Evolutionary conservation across 1,139 yeast genomes (phyloP), one percentile per base, ranked within the genome.

Genomic region (Blastobotrys malaysiensis): DNA sequence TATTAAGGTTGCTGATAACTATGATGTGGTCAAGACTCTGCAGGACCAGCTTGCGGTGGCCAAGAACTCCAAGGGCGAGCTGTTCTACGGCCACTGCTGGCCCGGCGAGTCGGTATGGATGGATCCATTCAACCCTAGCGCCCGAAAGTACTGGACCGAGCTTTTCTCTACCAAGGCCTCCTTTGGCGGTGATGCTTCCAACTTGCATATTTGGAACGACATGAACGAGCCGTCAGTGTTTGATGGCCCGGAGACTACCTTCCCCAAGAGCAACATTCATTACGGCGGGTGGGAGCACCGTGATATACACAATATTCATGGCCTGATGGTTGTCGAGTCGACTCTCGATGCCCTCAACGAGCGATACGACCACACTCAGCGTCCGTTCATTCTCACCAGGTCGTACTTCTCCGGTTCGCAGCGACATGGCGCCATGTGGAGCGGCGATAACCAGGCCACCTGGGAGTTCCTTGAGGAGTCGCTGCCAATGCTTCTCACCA

Each of bases 141-240:
- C 88, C 1, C 80, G 75, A 54, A 65, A 66, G 6, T 78, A 77
- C 60, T 93, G 98, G 98, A 69, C 70, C 49, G 59, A 65, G 3
- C 71, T 78, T 57, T 81, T 77, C 60, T 68, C 77, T 0, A 26
- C 24, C 9, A 26, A 26, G 18, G 19, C 22, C 20, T 61, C 63
- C 3, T 80, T 86, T 56, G 76, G 83, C 59, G 83, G 84, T 0
- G 73, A 77, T 39, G 75, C 82, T 22, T 62, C 66, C 5, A 93
- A 93, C 65, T 69, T 90, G 53, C 86, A 86, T 64, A 74, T 95
- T 27, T 93, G 99, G 99, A 95, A 93, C 69, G 99, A 95, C 69
- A 93, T 93, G 99, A 89, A 88, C 70, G 99, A 93, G 70, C 98
- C 98, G 0, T 88, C 97, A 0, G 86, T 93, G 2, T 95, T 93